Evolutionary conservation across 2,329 filamentous ascomycete genomes (phyloP).

Genomic region (Penicillium sp.): DNA sequence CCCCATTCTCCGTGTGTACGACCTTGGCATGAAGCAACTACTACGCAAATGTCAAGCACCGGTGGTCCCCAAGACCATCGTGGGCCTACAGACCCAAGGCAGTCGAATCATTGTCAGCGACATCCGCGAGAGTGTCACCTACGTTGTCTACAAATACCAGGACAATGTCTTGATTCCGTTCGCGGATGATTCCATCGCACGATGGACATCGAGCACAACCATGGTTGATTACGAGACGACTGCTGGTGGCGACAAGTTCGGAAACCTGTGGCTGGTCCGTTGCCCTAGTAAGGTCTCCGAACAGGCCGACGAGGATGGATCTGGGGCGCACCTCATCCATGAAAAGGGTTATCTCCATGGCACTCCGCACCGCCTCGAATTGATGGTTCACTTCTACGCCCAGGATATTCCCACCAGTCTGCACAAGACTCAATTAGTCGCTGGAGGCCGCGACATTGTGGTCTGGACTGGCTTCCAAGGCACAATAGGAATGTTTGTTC

Average conservation of each 20-base stretch:
- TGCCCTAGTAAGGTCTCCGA: constrained; percentile 82
- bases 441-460: constrained; percentile 85
- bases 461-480: constrained; percentile 94
- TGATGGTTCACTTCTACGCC: constrained; percentile 84
- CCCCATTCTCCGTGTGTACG: constrained; percentile 78
- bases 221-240: constrained; percentile 98
- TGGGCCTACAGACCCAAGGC: constrained; percentile 83
- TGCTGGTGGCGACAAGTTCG: constrained; percentile 95
- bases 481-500: constrained; percentile 87
- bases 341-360: constrained; percentile 88
- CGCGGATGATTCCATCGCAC: constrained; percentile 80
- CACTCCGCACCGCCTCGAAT: constrained; percentile 74
- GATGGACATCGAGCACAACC: constrained; percentile 85
- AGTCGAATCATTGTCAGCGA: constrained; percentile 90
- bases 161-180: constrained; percentile 93
- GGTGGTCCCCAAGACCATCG: constrained; percentile 77
- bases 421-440: constrained; percentile 82
- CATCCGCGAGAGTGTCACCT: constrained; percentile 86
- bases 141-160: constrained; percentile 87
- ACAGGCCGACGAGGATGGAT: constrained; percentile 87
- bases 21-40: constrained; percentile 87
- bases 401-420: constrained; percentile 92
- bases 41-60: constrained; percentile 86
- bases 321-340: constrained; percentile 85
- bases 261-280: constrained; percentile 89